Evolutionary conservation across 2,329 filamentous ascomycete species (phyloP).

Genomic region (Fusarium succisae): DNA sequence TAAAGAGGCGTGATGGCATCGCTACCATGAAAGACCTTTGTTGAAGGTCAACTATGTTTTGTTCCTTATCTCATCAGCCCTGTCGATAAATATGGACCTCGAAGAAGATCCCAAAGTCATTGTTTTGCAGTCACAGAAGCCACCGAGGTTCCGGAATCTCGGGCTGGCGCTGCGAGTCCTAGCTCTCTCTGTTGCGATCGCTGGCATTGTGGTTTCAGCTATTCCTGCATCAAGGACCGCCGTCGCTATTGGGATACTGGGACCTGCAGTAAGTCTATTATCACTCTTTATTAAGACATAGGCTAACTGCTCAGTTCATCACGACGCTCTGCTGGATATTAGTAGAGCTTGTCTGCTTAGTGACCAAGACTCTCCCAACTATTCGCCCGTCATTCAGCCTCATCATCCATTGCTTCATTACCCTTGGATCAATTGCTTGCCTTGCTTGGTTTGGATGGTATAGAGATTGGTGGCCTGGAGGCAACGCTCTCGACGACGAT

Average conservation of each 20-base stretch:
- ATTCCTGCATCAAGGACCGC: not conserved
- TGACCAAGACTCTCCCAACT: not conserved
- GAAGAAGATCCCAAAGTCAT: not conserved
- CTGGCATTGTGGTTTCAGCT: not conserved
- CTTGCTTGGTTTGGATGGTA: not conserved
- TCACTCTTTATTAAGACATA: fast-evolving
- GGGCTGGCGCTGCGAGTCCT: not conserved
- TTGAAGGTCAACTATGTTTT: not conserved
- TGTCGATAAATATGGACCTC: not conserved
- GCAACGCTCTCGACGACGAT: not conserved
- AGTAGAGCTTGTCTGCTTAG: not conserved
- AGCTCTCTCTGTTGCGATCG: not conserved
- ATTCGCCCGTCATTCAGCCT: not conserved
- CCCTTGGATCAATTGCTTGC: not conserved
- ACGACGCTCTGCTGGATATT: not conserved
- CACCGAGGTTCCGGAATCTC: not conserved
- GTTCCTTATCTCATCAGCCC: not conserved
- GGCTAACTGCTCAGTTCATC: not conserved
- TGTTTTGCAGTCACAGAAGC: not conserved
- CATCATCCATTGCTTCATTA: not conserved
- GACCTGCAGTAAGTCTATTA: not conserved
- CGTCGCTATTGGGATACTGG: not conserved
- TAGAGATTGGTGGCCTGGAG: not conserved
- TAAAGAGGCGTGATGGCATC: not conserved
- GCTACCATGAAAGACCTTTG: fast-evolving